Percentiles rank a stretch among this genome's conserved stretches.
These are phyloP conservation scores for Saturnispora halmiae DNA, from an alignment of 805 yeast species.

Conservation along the genomic window DNA sequence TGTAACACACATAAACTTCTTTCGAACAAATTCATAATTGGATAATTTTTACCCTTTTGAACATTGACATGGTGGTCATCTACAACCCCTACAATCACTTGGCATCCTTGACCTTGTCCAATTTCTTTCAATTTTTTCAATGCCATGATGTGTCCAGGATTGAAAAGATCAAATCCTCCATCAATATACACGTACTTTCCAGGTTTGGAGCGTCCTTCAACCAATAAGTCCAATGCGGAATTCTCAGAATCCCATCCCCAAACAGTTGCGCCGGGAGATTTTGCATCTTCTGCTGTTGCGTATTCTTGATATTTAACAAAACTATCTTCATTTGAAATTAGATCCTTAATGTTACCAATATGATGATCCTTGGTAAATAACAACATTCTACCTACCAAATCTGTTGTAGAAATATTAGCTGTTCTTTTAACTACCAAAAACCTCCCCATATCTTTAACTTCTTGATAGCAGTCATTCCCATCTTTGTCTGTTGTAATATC, in stretches of 20 bases:
- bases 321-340: constrained; percentile 29
- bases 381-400: constrained; percentile 83
- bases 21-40: constrained; percentile 83
- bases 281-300: constrained; percentile 58
- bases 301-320: constrained; percentile 40
- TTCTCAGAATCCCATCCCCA: constrained; percentile 29
- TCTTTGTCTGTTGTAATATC: constrained; percentile 94
- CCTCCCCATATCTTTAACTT: constrained; percentile 74
- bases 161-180: constrained; percentile 88
- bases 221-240: constrained; percentile 25
- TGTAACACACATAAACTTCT: constrained; percentile 82
- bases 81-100: constrained; percentile 57
- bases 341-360: constrained; percentile 22
- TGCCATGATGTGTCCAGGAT: constrained; percentile 84
- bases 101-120: constrained; percentile 27
- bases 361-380: constrained; percentile 53
- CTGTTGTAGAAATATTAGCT: constrained; percentile 90
- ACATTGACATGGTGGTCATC: constrained; percentile 48
- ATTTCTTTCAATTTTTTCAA: constrained; percentile 39
- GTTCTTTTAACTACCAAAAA: constrained; percentile 90
- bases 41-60: constrained; percentile 55
- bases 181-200: constrained; percentile 40
- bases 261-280: constrained; percentile 49
- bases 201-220: constrained; percentile 26
- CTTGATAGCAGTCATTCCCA: constrained; percentile 88